Evolutionary conservation across 1,139 yeast species (phyloP).

Genomic region (Dujonia santamariae): DNA sequence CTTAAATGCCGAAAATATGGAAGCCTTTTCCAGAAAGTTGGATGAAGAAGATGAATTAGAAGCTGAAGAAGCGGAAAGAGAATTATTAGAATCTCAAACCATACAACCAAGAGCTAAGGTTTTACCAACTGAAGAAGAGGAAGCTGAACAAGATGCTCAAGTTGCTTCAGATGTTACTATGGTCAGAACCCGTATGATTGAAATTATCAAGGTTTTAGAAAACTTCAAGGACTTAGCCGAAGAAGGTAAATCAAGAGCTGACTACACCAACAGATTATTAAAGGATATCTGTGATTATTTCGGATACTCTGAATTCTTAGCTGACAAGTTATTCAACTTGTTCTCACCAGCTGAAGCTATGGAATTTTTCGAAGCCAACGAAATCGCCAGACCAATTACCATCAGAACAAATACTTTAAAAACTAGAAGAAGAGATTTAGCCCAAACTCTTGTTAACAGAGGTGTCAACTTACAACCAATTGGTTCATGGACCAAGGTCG

Average conservation of each 20-base stretch:
- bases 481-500: conserved; percentile 98
- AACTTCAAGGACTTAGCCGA: conserved; percentile 83
- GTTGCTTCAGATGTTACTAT: conserved; percentile 75
- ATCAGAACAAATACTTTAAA: conserved; percentile 94
- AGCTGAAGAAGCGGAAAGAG: conserved; percentile 77
- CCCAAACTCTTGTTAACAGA: conserved; percentile 90
- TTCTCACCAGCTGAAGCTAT: conserved; percentile 95
- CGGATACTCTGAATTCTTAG: conserved; percentile 94
- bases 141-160: conserved; percentile 52
- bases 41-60: conserved; percentile 73
- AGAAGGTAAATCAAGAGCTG: conserved; percentile 81
- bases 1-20: conserved; percentile 86
- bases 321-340: conserved; percentile 86
- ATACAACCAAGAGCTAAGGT: conserved; percentile 68
- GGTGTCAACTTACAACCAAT: conserved; percentile 98
- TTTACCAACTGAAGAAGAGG: conserved; percentile 63
- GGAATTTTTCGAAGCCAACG: conserved; percentile 98
- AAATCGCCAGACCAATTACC: conserved; percentile 92
- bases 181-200: conserved; percentile 91
- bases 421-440: conserved; percentile 93
- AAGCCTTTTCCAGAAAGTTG: conserved; percentile 64
- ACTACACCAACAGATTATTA: conserved; percentile 71
- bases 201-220: conserved; percentile 92
- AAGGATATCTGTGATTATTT: conserved; percentile 90
- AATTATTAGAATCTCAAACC: conserved; percentile 54